Percentiles rank a stretch among this genome's conserved stretches.
These are phyloP conservation scores for Gossypioides kirkii DNA, from an alignment of 345 rosid species.

Conservation along the genomic window DNA sequence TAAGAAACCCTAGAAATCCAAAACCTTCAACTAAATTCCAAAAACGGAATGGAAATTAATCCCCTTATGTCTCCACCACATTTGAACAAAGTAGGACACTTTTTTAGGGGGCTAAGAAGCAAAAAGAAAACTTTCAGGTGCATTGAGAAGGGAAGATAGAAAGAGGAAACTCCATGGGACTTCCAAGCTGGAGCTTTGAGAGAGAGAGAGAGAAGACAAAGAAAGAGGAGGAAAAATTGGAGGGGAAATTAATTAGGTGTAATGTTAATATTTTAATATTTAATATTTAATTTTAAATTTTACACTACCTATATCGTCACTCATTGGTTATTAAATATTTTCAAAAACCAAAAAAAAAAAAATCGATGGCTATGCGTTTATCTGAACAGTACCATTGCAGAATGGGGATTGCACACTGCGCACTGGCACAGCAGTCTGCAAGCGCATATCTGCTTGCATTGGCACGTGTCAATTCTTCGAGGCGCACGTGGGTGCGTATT, in stretches of 20 bases:
- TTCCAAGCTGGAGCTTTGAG: slow-evolving; percentile 23
- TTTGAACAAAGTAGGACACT: slow-evolving; percentile 9
- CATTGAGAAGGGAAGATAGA: slow-evolving; percentile 10
- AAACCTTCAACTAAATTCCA: slow-evolving; percentile 8
- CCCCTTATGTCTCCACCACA: slow-evolving; percentile 12
- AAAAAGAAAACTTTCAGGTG: background rate
- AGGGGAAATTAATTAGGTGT: slow-evolving; percentile 22
- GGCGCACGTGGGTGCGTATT: background rate
- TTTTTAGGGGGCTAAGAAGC: background rate
- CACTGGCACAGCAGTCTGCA: background rate
- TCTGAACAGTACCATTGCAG: background rate
- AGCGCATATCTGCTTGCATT: background rate
- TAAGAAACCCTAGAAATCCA: slow-evolving; percentile 23
- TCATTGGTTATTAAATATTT: background rate
- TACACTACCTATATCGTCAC: no score
- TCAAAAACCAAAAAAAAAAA: background rate
- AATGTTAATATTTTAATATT: background rate
- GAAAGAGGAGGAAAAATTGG: slow-evolving; percentile 25
- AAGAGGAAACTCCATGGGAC: slow-evolving; percentile 14
- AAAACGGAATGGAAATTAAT: background rate
- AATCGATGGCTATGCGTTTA: no score
- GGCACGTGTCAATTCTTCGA: background rate
- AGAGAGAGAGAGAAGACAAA: slow-evolving; percentile 16
- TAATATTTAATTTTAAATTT: background rate
- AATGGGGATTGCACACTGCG: no score